Percentiles rank a stretch among this genome's conserved stretches.
phyloP scores from a whole-genome alignment of 345 rosid genomes.

The Hibiscus syriacus region DNA sequence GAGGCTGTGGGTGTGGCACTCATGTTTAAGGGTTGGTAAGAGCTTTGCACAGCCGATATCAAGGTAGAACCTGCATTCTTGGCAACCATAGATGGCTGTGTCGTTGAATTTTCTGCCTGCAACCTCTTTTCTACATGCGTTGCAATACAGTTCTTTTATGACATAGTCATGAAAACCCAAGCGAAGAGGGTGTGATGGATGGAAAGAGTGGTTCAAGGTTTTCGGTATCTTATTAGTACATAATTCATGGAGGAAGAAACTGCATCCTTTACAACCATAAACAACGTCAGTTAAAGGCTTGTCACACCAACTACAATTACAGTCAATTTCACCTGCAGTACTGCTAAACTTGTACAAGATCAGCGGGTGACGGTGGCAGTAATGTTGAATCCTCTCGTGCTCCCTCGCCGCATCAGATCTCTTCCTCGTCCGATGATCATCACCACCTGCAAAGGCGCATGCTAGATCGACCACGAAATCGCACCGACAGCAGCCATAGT shows the following conservation, averaged over 20 bases:
- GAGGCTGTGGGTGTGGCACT: background rate
- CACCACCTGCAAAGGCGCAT: background rate
- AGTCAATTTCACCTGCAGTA: background rate
- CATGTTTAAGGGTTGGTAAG: background rate
- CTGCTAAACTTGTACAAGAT: background rate
- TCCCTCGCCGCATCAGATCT: background rate
- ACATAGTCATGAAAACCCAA: background rate
- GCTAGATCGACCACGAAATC: background rate
- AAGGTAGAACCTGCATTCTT: background rate
- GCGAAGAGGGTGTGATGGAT: conserved; percentile 1
- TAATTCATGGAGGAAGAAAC: background rate
- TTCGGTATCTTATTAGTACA: background rate
- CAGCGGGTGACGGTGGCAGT: background rate
- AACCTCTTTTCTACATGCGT: background rate
- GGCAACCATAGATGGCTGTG: background rate
- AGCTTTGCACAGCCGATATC: background rate
- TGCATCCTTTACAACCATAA: background rate
- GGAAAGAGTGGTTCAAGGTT: conserved; percentile 2
- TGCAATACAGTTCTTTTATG: too few species aligned
- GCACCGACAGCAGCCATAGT: background rate
- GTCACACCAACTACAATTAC: conserved; percentile 1
- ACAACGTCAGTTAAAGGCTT: background rate
- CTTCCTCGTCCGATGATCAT: background rate
- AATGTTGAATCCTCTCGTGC: background rate
- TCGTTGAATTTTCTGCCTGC: too few species aligned